These are phyloP conservation scores for Metschnikowia continentalis DNA, from an alignment of 805 yeast genomes.

Conservation along the genomic window DNA sequence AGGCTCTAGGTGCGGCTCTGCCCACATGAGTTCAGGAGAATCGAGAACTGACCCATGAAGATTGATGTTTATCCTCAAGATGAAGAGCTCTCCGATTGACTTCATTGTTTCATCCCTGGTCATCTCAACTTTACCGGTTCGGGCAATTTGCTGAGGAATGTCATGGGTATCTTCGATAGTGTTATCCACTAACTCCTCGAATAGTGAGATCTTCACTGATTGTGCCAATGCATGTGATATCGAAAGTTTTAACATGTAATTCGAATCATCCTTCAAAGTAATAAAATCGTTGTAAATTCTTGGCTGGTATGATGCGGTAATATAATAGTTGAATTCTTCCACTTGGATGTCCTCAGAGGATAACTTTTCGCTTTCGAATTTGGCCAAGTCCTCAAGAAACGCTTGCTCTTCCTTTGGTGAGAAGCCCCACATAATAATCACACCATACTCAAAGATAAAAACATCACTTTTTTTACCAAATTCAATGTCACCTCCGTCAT, in stretches of 20 bases:
- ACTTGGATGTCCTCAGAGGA: constrained; percentile 89
- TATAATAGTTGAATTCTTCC: constrained; percentile 92
- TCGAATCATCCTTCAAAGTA: constrained; percentile 81
- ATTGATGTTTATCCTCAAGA: constrained; percentile 75
- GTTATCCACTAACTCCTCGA: constrained; percentile 93
- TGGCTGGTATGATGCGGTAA: constrained; percentile 92
- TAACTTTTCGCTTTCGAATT: constrained; percentile 86
- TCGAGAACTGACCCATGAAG: constrained; percentile 86
- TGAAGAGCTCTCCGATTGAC: constrained; percentile 92
- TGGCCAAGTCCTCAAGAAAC: constrained; percentile 79
- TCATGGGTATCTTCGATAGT: constrained; percentile 97
- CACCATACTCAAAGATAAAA: constrained; percentile 93
- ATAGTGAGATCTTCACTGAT: constrained; percentile 88
- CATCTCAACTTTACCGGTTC: constrained; percentile 93
- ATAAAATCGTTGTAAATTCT: constrained; percentile 93
- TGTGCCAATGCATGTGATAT: constrained; percentile 96
- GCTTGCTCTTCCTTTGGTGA: constrained; percentile 77
- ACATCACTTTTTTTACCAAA: constrained; percentile 78
- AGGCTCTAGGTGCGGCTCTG: constrained; percentile 96
- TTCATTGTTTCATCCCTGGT: constrained; percentile 93
- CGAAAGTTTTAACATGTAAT: constrained; percentile 87
- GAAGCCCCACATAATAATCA: constrained; percentile 96
- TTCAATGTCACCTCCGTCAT: constrained; percentile 93
- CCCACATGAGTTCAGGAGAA: constrained; percentile 98
- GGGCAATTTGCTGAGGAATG: constrained; percentile 93